Conservation (phyloP, 345 rosid species). For the Melastoma malabathricum region DNA sequence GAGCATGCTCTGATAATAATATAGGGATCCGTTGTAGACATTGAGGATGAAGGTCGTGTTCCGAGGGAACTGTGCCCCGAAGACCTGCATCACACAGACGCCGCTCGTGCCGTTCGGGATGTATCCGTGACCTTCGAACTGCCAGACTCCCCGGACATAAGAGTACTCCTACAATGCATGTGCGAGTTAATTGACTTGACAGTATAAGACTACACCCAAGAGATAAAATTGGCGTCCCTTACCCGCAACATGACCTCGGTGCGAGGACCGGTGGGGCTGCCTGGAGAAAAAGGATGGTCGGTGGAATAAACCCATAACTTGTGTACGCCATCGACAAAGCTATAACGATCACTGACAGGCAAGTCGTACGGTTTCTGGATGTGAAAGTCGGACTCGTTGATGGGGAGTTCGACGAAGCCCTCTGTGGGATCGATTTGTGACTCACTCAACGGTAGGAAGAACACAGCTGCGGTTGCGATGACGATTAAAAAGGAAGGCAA, state of each 20-base stretch:
- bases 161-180: not conserved
- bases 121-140: conserved; percentile 4
- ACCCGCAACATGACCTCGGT: conserved; percentile 9
- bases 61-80: not conserved
- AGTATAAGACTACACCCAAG: too few relatives aligned
- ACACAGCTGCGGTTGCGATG: too few relatives aligned
- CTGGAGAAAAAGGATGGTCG: conserved; percentile 12
- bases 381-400: conserved; percentile 7
- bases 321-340: conserved; percentile 17
- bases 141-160: conserved; percentile 6
- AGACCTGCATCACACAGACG: conserved; percentile 5
- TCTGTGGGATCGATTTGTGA: not conserved
- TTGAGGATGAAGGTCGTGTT: not conserved
- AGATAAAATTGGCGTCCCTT: conserved; percentile 1
- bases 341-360: conserved; percentile 8
- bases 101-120: not conserved
- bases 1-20: not conserved
- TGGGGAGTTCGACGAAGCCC: conserved; percentile 7
- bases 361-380: conserved; percentile 17
- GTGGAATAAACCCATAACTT: conserved; percentile 16
- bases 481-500: too few relatives aligned
- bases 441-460: not conserved
- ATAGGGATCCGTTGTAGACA: conserved; percentile 1
- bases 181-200: too few relatives aligned
- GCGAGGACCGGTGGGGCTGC: conserved; percentile 14